Percentiles rank a stretch among this genome's conserved stretches.
Evolutionary conservation across 768 basidiomycete genomes (phyloP).

Genomic region (Rhodotorula sphaerocarpa): DNA sequence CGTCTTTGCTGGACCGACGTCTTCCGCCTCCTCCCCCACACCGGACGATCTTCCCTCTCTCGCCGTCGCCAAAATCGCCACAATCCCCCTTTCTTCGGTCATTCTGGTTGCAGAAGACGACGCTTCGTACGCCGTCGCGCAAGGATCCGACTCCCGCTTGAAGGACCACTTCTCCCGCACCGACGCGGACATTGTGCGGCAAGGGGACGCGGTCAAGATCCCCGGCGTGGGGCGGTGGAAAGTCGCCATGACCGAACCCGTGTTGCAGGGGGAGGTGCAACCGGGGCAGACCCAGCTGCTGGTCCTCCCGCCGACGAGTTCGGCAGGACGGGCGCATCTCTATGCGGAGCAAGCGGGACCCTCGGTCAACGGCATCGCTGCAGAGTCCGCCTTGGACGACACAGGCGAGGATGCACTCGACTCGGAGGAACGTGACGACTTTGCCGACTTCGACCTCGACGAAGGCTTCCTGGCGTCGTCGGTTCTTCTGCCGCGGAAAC

Average conservation of each 20-base stretch:
- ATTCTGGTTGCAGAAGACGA: conserved; percentile 16
- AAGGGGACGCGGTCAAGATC: conserved; percentile 3
- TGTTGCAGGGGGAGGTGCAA: conserved; percentile 57
- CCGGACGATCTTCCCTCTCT: conserved; percentile 3
- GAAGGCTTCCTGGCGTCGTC: conserved; percentile 34
- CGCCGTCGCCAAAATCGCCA: conserved; percentile 3
- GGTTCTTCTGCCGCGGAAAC: conserved; percentile 16
- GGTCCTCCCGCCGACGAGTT: conserved; percentile 22
- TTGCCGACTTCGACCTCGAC: conserved; percentile 34
- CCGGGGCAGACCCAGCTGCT: conserved; percentile 22
- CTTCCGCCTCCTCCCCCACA: not conserved
- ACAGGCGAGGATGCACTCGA: not conserved
- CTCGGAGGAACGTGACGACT: conserved; percentile 14
- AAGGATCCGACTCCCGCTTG: not conserved
- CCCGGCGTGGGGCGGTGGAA: conserved; percentile 18
- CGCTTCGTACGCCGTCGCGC: not conserved
- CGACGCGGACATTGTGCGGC: conserved; percentile 6
- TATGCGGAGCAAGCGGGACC: too few species aligned
- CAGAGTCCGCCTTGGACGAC: not conserved
- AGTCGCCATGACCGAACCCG: conserved; percentile 60
- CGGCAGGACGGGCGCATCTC: too few species aligned
- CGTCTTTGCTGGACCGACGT: conserved; percentile 7
- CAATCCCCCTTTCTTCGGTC: conserved; percentile 15
- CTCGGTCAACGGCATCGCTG: too few species aligned
- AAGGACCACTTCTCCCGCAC: not conserved